Evolutionary conservation across 345 rosid genomes (phyloP).

Genomic region (Pugionium cornutum): DNA sequence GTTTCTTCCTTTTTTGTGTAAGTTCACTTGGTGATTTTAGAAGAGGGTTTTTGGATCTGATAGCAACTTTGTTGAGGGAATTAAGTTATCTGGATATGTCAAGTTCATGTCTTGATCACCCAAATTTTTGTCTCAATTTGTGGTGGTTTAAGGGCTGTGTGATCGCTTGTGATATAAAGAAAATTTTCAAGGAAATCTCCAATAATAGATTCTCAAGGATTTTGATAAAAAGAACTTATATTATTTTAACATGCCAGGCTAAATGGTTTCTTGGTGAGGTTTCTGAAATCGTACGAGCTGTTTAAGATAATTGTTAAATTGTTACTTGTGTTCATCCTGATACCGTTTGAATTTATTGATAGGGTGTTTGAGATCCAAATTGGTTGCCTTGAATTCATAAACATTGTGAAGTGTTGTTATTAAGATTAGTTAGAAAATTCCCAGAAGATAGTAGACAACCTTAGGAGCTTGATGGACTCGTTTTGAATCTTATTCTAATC

Average conservation of each 20-base stretch:
- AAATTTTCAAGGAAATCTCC: neutral
- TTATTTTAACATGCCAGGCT: neutral
- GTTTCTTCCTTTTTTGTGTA: slow-evolving; percentile 1
- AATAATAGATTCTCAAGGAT: neutral
- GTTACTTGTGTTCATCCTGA: neutral
- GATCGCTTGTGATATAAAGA: neutral
- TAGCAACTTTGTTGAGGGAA: neutral
- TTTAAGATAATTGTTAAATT: neutral
- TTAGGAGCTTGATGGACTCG: slow-evolving; percentile 8
- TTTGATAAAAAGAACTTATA: neutral
- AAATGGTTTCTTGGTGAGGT: slow-evolving; percentile 10
- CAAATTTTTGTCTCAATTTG: neutral
- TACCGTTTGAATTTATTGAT: too few species aligned
- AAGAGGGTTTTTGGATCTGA: slow-evolving; percentile 24
- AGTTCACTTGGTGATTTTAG: slow-evolving; percentile 1
- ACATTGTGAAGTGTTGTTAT: neutral
- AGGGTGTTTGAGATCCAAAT: neutral
- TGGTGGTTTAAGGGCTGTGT: neutral
- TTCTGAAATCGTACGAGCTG: neutral
- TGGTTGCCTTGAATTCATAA: slow-evolving; percentile 1
- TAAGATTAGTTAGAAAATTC: neutral
- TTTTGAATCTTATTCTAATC: neutral
- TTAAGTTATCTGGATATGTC: neutral
- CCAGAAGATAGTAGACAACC: neutral
- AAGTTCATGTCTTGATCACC: neutral